Conservation (phyloP, 768 basidiomycete species). For the Rhodotorula paludigena region DNA sequence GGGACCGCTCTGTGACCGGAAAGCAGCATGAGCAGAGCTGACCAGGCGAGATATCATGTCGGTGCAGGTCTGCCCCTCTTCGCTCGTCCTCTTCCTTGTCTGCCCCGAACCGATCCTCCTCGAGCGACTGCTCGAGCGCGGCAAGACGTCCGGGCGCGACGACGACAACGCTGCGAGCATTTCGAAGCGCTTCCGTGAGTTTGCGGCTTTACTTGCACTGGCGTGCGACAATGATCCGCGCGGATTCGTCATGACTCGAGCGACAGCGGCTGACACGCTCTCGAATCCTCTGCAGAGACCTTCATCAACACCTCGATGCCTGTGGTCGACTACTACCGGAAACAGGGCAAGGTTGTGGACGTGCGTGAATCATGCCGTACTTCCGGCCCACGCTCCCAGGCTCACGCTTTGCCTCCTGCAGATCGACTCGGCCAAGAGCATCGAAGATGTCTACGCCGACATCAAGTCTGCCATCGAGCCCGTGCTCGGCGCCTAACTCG, state of each 20-base stretch:
- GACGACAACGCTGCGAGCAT: constrained; percentile 95
- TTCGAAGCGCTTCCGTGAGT: constrained; percentile 88
- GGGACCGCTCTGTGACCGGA: not conserved
- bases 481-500: constrained; percentile 47
- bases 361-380: constrained; percentile 51
- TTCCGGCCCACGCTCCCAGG: not conserved
- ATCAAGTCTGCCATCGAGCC: constrained; percentile 58
- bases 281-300: not conserved
- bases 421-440: constrained; percentile 52
- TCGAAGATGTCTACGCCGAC: constrained; percentile 67
- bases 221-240: too few species aligned
- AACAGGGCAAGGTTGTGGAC: constrained; percentile 67
- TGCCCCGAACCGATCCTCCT: constrained; percentile 86
- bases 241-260: too few species aligned
- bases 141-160: constrained; percentile 88
- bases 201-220: not conserved
- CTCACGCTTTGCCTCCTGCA: constrained; percentile 12
- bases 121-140: constrained; percentile 74
- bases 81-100: constrained; percentile 75
- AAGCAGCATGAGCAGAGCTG: too few species aligned
- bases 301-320: constrained; percentile 82
- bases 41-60: too few species aligned
- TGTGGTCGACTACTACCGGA: constrained; percentile 76
- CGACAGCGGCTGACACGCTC: not conserved
- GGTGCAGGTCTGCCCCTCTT: constrained; percentile 64